These are phyloP conservation scores for Apiospora malaysiana DNA, from an alignment of 2,329 filamentous ascomycete genomes.

Conservation along the genomic window DNA sequence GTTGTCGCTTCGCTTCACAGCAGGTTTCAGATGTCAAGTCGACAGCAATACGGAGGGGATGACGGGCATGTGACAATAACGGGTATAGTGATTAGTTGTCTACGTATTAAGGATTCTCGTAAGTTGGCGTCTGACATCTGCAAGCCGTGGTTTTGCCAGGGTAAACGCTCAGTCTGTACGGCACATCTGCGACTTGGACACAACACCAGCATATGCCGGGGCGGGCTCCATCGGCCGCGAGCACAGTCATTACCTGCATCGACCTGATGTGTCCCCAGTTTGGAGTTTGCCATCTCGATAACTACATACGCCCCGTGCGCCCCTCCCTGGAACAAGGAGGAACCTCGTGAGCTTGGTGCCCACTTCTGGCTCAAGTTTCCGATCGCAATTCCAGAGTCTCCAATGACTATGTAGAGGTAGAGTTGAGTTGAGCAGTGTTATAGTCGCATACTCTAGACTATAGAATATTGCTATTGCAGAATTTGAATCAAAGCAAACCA, in stretches of 20 bases:
- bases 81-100: not conserved
- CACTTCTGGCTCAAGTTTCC: slow-evolving; percentile 12
- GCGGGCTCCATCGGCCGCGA: slow-evolving; percentile 6
- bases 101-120: not conserved
- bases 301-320: slow-evolving; percentile 8
- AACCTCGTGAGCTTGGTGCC: slow-evolving; percentile 11
- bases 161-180: not conserved
- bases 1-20: slow-evolving; percentile 16
- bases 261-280: not conserved
- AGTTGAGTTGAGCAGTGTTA: not conserved
- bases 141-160: not conserved
- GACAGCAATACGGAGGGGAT: not conserved
- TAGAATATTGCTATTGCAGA: not conserved
- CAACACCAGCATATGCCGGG: slow-evolving; percentile 3
- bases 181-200: not conserved
- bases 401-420: not conserved
- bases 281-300: slow-evolving; percentile 1
- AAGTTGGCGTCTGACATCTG: slow-evolving; percentile 3
- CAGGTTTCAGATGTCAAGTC: slow-evolving; percentile 9
- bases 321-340: slow-evolving; percentile 1
- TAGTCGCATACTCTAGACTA: not conserved
- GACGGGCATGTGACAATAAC: not conserved
- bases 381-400: slow-evolving; percentile 9
- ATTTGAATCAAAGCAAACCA: not conserved
- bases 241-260: slow-evolving; percentile 9